Conservation (phyloP, 306 rosid genomes). For the Begonia fuchsioides region DNA sequence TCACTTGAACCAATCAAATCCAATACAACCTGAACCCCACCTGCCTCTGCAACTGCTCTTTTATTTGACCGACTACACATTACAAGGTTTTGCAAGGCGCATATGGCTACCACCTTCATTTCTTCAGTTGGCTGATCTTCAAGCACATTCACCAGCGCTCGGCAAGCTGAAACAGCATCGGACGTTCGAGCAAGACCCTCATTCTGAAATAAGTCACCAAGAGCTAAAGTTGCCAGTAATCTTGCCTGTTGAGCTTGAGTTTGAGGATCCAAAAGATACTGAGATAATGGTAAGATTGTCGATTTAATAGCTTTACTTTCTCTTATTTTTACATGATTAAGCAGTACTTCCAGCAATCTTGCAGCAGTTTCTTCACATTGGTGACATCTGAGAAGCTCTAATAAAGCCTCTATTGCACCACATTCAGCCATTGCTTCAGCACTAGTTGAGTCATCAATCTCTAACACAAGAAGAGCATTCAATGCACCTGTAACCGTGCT, state of each 20-base stretch:
- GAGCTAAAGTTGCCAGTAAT: slow-evolving; percentile 91
- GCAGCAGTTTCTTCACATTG: slow-evolving; percentile 95
- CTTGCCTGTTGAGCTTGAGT: slow-evolving; percentile 98
- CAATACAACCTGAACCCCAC: slow-evolving; percentile 96
- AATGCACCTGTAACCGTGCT: slow-evolving; percentile 73
- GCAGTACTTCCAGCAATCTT: slow-evolving; percentile 80
- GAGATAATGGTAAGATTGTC: slow-evolving; percentile 83
- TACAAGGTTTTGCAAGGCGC: slow-evolving; percentile 97
- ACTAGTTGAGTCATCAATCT: slow-evolving; percentile 84
- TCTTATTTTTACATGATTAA: slow-evolving; percentile 90
- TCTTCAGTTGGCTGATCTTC: slow-evolving; percentile 99
- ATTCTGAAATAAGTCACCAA: slow-evolving; percentile 92
- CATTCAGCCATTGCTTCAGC: slow-evolving; percentile 99
- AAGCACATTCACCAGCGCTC: slow-evolving; percentile 94
- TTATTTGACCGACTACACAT: slow-evolving; percentile 89
- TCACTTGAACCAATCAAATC: slow-evolving; percentile 93
- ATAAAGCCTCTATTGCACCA: slow-evolving; percentile 97
- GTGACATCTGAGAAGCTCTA: slow-evolving; percentile 88
- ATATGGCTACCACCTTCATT: slow-evolving; percentile 97
- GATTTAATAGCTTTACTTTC: slow-evolving; percentile 85
- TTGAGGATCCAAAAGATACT: slow-evolving; percentile 96
- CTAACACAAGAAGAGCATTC: slow-evolving; percentile 92
- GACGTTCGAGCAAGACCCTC: slow-evolving; percentile 87
- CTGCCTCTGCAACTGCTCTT: slow-evolving; percentile 99
- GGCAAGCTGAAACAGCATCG: slow-evolving; percentile 96